A percentile compares a stretch with the other conserved stretches of the same genome.
These are phyloP conservation scores for Coprinellus micaceus DNA, from an alignment of 768 basidiomycete genomes.

Conservation along the genomic window DNA sequence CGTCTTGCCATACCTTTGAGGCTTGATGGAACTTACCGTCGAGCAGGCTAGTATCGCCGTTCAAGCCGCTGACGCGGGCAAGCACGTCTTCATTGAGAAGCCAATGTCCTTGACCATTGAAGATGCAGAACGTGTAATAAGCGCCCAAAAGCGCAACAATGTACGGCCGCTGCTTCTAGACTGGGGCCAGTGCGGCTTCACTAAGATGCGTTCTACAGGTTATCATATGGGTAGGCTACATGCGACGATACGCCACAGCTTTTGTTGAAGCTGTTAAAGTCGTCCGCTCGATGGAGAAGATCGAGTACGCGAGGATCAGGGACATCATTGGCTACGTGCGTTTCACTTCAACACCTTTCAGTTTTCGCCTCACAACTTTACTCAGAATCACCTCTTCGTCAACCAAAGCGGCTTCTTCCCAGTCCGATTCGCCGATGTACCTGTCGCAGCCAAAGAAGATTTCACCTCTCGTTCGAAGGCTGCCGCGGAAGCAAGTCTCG, in stretches of 20 bases:
- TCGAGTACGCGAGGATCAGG: slow-evolving; percentile 1
- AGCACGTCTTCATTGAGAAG: slow-evolving; percentile 3
- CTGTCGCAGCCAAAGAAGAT: background rate
- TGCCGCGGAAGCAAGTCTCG: background rate
- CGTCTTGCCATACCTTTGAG: background rate
- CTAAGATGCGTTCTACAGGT: background rate
- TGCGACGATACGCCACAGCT: background rate
- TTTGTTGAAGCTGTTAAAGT: slow-evolving; percentile 1
- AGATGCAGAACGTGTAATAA: background rate
- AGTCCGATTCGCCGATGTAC: slow-evolving; percentile 1
- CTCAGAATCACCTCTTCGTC: slow-evolving; percentile 1
- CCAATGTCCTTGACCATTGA: slow-evolving; percentile 1
- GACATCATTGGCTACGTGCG: slow-evolving; percentile 4
- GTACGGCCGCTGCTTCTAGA: background rate
- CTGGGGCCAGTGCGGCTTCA: background rate
- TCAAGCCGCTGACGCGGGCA: slow-evolving; percentile 1
- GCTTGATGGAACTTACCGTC: background rate
- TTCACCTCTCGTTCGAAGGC: background rate
- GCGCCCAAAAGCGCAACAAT: slow-evolving; percentile 5
- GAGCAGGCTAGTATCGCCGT: background rate
- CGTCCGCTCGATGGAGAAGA: slow-evolving; percentile 5
- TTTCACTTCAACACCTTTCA: background rate
- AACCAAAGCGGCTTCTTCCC: slow-evolving; percentile 5
- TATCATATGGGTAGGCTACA: slow-evolving; percentile 2
- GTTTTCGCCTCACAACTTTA: background rate